Evolutionary conservation across 331 rosid species (phyloP).

Genomic region (Erythrophleum ivorense): DNA sequence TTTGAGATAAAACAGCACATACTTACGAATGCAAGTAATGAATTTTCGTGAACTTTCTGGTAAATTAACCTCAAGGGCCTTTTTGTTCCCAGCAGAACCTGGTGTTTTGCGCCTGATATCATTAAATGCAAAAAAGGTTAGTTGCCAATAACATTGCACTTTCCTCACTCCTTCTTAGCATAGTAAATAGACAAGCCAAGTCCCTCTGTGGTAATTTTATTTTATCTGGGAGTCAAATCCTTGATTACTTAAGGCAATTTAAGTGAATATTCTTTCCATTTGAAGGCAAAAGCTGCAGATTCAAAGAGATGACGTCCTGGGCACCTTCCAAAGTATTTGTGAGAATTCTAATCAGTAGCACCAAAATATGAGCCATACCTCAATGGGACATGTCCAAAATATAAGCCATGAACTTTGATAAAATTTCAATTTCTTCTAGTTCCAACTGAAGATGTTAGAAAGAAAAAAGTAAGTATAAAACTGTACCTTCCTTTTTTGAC

Average conservation of each 20-base stretch:
- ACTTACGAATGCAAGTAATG: conserved; percentile 95
- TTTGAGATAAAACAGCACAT: conserved; percentile 84
- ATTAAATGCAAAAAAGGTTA: conserved; percentile 40
- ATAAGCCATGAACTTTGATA: conserved; percentile 20
- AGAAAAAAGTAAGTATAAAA: conserved; percentile 25
- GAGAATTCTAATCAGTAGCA: background rate
- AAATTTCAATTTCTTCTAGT: conserved; percentile 21
- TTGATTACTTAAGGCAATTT: conserved; percentile 20
- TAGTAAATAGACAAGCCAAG: conserved; percentile 27
- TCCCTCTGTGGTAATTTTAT: conserved; percentile 16
- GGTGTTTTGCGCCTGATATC: conserved; percentile 87
- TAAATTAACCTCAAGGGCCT: conserved; percentile 85
- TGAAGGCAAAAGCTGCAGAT: background rate
- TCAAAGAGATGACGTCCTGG: conserved; percentile 23
- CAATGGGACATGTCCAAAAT: conserved; percentile 13
- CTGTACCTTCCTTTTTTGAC: conserved; percentile 92
- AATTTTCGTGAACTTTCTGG: conserved; percentile 98
- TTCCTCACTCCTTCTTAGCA: conserved; percentile 27
- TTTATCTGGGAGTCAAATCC: conserved; percentile 30
- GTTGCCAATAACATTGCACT: conserved; percentile 27
- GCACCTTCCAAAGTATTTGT: conserved; percentile 15
- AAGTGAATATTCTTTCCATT: conserved; percentile 19
- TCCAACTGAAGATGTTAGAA: conserved; percentile 23
- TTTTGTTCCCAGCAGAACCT: conserved; percentile 75
- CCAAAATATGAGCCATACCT: background rate